These are phyloP conservation scores for Lipomyces sp. DNA, from an alignment of 805 yeast genomes.

Conservation along the genomic window DNA sequence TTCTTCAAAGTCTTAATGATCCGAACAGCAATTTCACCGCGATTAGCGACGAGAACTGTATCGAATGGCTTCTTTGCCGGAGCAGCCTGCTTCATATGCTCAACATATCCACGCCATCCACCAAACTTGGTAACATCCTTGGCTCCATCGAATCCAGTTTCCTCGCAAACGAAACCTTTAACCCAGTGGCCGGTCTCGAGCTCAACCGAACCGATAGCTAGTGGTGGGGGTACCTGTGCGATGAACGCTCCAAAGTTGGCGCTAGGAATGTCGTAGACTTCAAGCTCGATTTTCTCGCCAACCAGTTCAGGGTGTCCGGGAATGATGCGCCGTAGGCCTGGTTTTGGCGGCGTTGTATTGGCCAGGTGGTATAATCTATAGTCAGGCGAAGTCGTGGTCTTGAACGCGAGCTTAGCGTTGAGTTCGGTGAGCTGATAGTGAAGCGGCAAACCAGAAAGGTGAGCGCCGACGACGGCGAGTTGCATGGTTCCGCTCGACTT, in stretches of 20 bases:
- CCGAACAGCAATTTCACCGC: constrained; percentile 97
- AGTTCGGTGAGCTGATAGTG: constrained; percentile 93
- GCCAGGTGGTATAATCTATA: constrained; percentile 86
- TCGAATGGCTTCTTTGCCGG: constrained; percentile 35
- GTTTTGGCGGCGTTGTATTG: constrained; percentile 78
- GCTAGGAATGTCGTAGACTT: constrained; percentile 80
- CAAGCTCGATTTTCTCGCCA: constrained; percentile 64
- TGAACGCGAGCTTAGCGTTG: constrained; percentile 68
- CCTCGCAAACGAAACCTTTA: constrained; percentile 95
- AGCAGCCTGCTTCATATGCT: constrained; percentile 57
- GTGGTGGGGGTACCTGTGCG: constrained; percentile 87
- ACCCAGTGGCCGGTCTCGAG: constrained; percentile 80
- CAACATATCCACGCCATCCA: constrained; percentile 78
- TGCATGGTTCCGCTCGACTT: constrained; percentile 54
- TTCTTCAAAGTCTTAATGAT: constrained; percentile 86
- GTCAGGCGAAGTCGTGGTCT: constrained; percentile 69
- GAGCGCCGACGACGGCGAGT: constrained; percentile 97
- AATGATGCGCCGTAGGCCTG: constrained; percentile 72
- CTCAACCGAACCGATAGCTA: constrained; percentile 94
- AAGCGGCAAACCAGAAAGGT: constrained; percentile 81
- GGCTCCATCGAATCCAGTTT: constrained; percentile 79
- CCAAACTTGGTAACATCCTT: constrained; percentile 83
- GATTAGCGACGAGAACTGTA: constrained; percentile 85
- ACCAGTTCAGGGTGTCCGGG: constrained; percentile 27
- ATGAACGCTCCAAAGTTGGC: constrained; percentile 83